Evolutionary conservation across 2,329 filamentous ascomycete species (phyloP), one percentile per base, ranked within the genome.

Genomic region (Claviceps arundinis): DNA sequence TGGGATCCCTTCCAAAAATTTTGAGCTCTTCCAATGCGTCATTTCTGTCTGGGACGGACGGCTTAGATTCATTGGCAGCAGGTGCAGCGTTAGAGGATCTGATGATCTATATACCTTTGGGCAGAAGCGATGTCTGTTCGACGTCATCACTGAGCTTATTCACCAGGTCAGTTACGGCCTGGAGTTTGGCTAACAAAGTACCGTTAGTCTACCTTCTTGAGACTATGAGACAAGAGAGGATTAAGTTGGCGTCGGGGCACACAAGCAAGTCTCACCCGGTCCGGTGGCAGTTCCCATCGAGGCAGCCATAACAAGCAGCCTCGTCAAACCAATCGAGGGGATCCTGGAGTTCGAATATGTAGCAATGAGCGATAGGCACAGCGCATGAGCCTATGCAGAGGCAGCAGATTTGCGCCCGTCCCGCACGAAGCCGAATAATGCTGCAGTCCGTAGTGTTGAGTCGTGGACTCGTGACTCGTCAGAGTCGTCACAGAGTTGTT

Each of bases 1-100:
- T 72, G 7, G 84, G 80, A 60, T 85, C 82, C 55, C 89, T 82
- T 6, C 89, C 67, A 58, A 60, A 65, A 45, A 61, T 61, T 67
- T 95, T 95, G 48, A 96, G 73, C 59, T 89, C 71, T 58, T 84
- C 80, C 4, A 85, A 66, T 13, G 73, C 72, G 9, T 74, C 68
- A 59, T 81, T 77, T 56, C 81, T 77, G 62, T 87, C 86, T 89
- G 56, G 38, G 19, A 40, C 17, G 9, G 16, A 19, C 14, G 8
- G 13, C 14, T 51, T 48, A 54, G 50, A 49, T 42, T 44, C 14
- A 30, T 19, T n/a, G 17, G 19, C 41, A 38, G 58, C 19, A 7
- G 26, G 34, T 34, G 34, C 30, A 38, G n/a, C 37, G 16, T 22
- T 9, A 8, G 49, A 47, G 48, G 43, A 43, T 19, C 26, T 56